Evolutionary conservation across 2,329 filamentous ascomycete genomes (phyloP), one percentile per base, ranked within the genome.

Genomic region (Plectosphaerella cucumerina): DNA sequence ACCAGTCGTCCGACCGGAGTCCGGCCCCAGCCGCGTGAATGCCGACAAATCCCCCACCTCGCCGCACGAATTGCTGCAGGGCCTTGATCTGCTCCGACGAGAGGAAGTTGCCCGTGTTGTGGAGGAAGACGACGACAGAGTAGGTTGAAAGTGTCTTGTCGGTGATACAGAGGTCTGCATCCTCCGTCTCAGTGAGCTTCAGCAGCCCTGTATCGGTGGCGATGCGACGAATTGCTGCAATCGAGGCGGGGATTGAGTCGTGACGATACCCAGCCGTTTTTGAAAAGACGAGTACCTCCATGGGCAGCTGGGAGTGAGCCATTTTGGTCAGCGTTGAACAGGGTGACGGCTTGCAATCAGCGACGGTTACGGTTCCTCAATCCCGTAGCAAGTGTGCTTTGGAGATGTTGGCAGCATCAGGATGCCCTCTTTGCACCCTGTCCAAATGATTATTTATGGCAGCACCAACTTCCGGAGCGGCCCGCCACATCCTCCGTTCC

Each of bases 231-330:
- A 73, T 56, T 6, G 61, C 62, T 4, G 59, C 54, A 45, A 72
- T 61, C 45, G 62, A 67, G 9, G 68, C 64, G 0, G 65, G 62
- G 50, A 74, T 74, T 18, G 64, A 72, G 14, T 58, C 62, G 52
- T 74, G 71, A 43, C 71, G 66, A 51, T 67, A 73, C 5, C 53
- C 64, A 0, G 58, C 54, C 5, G 71, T 73, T 53, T 69, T 70
- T 54, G 62, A 69, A 52, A 73, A 71, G 53, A 71, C 60, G 20
- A 74, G 65, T 8, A 73, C 60, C 11, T 56, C 26, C 57, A 48
- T 71, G 63, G 12, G 55, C 47, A 44, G n/a, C 11, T 5, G 37
- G 8, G 26, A 11, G 20, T 12, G 10, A 3, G 10, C n/a, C 37
- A 17, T 42, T 12, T 42, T 9, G 4, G 37, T 42, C 15, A 37